A percentile compares a stretch with the other conserved stretches of the same genome.
phyloP scores from a whole-genome alignment of 371 early-diverging fungal species.

The Enterocytospora artemiae region DNA sequence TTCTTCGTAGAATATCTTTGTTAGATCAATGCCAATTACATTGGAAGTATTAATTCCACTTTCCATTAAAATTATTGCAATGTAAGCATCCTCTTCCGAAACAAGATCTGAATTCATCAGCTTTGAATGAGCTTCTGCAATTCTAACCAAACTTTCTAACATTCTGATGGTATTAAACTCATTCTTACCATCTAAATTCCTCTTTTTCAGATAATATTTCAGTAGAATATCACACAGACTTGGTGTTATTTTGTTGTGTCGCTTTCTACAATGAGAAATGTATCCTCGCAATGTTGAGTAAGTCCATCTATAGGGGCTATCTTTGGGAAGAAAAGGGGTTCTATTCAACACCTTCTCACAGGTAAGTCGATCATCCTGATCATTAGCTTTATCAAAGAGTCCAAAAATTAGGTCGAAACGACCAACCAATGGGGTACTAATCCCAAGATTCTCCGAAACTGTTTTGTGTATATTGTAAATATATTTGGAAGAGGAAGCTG shows the following conservation, averaged over 20 bases:
- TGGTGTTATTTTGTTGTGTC: constrained; percentile 18
- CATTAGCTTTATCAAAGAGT: constrained; percentile 28
- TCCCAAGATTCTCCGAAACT: constrained; percentile 47
- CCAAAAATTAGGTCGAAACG: constrained; percentile 57
- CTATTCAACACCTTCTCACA: constrained; percentile 33
- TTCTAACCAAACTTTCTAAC: constrained; percentile 56
- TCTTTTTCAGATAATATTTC: constrained; percentile 47
- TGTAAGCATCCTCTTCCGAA: constrained; percentile 36
- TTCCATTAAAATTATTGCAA: constrained; percentile 42
- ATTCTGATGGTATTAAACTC: constrained; percentile 54
- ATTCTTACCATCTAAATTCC: constrained; percentile 31
- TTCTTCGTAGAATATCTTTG: constrained; percentile 32
- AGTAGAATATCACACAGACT: constrained; percentile 29
- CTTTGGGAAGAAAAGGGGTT: constrained; percentile 5
- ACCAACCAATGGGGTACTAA: constrained; percentile 53
- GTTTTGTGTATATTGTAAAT: constrained; percentile 37
- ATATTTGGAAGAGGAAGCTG: constrained; percentile 36
- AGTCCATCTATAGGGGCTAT: constrained; percentile 20
- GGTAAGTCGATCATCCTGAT: constrained; percentile 8
- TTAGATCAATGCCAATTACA: constrained; percentile 4
- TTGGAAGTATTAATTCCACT: constrained; percentile 17
- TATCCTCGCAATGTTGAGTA: constrained; percentile 20
- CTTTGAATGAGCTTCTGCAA: constrained; percentile 55
- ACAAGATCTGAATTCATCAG: constrained; percentile 14
- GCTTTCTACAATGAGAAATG: constrained; percentile 23